Conservation (phyloP, 2,329 filamentous ascomycete genomes). For the Ascochyta lentis region DNA sequence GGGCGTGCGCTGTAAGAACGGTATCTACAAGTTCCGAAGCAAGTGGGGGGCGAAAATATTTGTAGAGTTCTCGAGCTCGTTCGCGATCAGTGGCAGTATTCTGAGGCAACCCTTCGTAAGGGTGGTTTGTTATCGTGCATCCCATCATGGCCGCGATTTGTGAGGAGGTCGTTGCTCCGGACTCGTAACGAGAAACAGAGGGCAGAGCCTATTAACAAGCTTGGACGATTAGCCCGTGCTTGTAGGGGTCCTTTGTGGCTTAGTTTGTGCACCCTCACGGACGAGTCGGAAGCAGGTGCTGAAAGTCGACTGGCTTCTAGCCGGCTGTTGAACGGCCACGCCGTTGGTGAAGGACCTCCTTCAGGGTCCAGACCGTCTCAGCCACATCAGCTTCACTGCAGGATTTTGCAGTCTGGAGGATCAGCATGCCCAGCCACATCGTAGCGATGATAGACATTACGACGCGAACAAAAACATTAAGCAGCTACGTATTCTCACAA, state of each 20-base stretch:
- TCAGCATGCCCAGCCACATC: neutral
- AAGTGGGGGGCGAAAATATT: slow-evolving; percentile 32
- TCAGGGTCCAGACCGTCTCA: neutral
- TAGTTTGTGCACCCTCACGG: slow-evolving; percentile 1
- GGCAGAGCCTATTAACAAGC: slow-evolving; percentile 1
- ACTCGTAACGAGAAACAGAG: neutral
- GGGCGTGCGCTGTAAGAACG: slow-evolving; percentile 44
- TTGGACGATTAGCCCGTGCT: neutral
- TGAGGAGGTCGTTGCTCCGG: neutral
- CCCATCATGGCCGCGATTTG: slow-evolving; percentile 1
- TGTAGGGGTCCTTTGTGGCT: neutral
- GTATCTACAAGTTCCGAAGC: slow-evolving; percentile 33
- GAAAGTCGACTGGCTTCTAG: neutral
- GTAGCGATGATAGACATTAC: neutral
- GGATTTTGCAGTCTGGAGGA: neutral
- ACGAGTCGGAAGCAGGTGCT: neutral
- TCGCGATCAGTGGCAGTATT: slow-evolving; percentile 13
- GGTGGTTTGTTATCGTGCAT: neutral
- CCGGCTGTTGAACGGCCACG: neutral
- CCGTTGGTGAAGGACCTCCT: neutral
- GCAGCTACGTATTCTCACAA: no score
- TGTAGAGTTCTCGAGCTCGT: slow-evolving; percentile 38
- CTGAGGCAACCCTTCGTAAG: slow-evolving; percentile 5
- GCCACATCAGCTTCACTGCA: neutral
- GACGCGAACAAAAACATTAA: neutral